phyloP scores from a whole-genome alignment of 2,329 filamentous ascomycete species.

The Cadophora malorum region DNA sequence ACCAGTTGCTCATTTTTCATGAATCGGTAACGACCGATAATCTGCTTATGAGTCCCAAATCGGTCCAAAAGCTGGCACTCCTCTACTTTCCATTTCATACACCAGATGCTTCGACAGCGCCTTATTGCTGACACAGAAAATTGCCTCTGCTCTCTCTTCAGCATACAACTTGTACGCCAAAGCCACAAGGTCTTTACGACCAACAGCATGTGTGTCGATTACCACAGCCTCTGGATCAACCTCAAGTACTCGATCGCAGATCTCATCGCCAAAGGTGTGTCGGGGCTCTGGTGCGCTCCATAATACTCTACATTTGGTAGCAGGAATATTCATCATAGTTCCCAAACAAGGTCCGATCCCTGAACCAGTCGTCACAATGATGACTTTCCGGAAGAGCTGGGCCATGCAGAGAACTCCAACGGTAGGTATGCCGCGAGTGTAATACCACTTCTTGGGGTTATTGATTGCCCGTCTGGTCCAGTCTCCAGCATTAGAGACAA shows the following conservation, averaged over 20 bases:
- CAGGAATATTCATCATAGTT: constrained; percentile 42
- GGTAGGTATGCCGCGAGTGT: constrained; percentile 58
- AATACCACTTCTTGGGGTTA: constrained; percentile 57
- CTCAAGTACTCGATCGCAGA: constrained; percentile 44
- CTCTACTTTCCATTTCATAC: constrained; percentile 48
- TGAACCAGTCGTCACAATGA: constrained; percentile 49
- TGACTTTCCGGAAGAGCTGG: constrained; percentile 45
- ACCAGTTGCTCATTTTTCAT: not conserved
- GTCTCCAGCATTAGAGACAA: constrained; percentile 63
- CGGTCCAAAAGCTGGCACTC: constrained; percentile 47
- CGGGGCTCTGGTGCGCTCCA: constrained; percentile 47
- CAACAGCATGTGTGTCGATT: constrained; percentile 45
- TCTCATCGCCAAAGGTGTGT: constrained; percentile 46
- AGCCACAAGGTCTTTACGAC: constrained; percentile 46
- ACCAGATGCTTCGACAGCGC: constrained; percentile 48
- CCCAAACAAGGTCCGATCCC: constrained; percentile 49
- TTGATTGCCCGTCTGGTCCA: constrained; percentile 61
- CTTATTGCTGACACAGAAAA: constrained; percentile 48
- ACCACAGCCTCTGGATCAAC: constrained; percentile 47
- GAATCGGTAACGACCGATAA: not conserved
- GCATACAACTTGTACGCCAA: constrained; percentile 44
- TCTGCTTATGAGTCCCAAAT: constrained; percentile 46
- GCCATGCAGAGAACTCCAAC: constrained; percentile 48
- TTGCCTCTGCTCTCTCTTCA: constrained; percentile 46
- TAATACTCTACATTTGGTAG: constrained; percentile 43